Evolutionary conservation across 495 filamentous ascomycete genomes (phyloP).

Genomic region (Penicillium argentinense): DNA sequence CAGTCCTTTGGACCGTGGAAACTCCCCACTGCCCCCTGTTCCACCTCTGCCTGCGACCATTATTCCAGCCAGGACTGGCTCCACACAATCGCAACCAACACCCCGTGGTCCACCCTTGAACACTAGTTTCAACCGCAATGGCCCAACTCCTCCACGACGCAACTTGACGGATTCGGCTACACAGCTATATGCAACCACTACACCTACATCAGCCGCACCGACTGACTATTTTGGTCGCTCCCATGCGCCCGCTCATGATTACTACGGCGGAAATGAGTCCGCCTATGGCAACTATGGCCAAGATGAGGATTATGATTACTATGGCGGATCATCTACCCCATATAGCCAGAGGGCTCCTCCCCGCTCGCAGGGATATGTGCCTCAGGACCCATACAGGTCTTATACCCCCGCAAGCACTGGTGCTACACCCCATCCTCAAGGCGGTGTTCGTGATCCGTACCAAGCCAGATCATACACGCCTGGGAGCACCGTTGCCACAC

Average conservation of each 20-base stretch:
- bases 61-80: constrained; percentile 9
- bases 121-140: constrained; percentile 3
- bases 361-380: not conserved
- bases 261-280: not conserved
- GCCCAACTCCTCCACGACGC: constrained; percentile 10
- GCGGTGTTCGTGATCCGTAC: not conserved
- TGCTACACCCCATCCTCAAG: not conserved
- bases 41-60: constrained; percentile 20
- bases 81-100: constrained; percentile 10
- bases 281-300: not conserved
- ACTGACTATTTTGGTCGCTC: constrained; percentile 8
- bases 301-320: not conserved
- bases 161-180: constrained; percentile 15
- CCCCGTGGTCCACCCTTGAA: constrained; percentile 10
- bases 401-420: constrained; percentile 1
- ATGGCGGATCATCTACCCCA: not conserved
- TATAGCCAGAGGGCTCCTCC: not conserved
- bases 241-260: not conserved
- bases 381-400: constrained; percentile 5
- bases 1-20: constrained; percentile 21
- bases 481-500: not conserved
- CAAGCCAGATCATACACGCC: constrained; percentile 10
- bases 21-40: constrained; percentile 19
- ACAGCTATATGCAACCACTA: constrained; percentile 12
- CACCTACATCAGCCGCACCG: constrained; percentile 2